Evolutionary conservation across 2,329 filamentous ascomycete genomes (phyloP), one percentile per base, ranked within the genome.

Genomic region (Fusarium sambucinum): DNA sequence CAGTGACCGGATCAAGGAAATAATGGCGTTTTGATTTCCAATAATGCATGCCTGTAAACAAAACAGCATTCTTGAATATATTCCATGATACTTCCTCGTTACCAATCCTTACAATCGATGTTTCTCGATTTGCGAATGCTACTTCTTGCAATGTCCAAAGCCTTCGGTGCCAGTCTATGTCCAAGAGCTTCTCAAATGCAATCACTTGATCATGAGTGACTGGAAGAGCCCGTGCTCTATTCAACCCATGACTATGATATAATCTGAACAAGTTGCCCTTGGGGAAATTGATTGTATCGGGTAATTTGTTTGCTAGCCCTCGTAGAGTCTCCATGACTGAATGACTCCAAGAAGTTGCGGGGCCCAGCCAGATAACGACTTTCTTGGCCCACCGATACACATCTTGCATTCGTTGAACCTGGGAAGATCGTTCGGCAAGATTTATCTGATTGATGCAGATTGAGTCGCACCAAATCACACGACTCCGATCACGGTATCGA

Each of bases 361-460:
- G 54, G 23, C 58, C 58, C 2, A 58, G 46, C 46, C 54, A 61
- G n/a, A 38, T 33, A 8, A 46, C 40, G 7, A 61, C 54, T 29
- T 45, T n/a, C 10, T 40, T 33, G 2, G 58, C 45, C 10, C 30
- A 17, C 8, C 45, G 46, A 32, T 29, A 61, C 23, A 58, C 40
- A 23, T 61, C 38, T 17, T 19, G 33, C 54, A 58, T 61, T 4
- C 54, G 58, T 23, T 21, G n/a, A 3, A 62, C 59, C 6, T 62
- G 59, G 3, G 13, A 16, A 6, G 47, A 35, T n/a, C 46, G 46
- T 14, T 59, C 41, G 4, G 32, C n/a, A 4, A 62, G 40, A 12
- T 53, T 35, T 17, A 25, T 14, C 5, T 62, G 59, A 5, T 54
- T 59, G 19, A 62, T 62, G 6, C 41, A 62, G 7, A 59, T 59